phyloP scores from a whole-genome alignment of 1,284 basidiomycete species.

The Sphagnurus paluster region DNA sequence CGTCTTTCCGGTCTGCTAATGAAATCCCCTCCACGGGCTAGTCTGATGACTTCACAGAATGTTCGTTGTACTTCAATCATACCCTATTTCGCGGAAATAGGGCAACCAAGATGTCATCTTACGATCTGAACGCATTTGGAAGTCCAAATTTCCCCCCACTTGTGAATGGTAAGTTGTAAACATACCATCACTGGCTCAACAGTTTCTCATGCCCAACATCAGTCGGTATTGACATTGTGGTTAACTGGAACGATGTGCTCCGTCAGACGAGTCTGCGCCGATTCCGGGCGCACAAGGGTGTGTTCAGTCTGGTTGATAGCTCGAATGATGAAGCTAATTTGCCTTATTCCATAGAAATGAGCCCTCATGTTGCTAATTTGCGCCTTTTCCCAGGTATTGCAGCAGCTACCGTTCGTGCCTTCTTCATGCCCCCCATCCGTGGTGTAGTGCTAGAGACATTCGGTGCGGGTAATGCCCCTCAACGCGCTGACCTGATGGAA shows the following conservation, averaged over 20 bases:
- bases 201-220: constrained; percentile 8
- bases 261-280: constrained; percentile 73
- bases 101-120: constrained; percentile 83
- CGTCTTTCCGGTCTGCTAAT: constrained; percentile 9
- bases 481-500: constrained; percentile 64
- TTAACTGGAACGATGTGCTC: constrained; percentile 85
- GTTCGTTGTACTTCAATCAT: constrained; percentile 87
- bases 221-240: constrained; percentile 89
- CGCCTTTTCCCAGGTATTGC: constrained; percentile 89
- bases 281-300: constrained; percentile 82
- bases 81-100: constrained; percentile 86
- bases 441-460: constrained; percentile 89
- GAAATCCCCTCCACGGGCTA: background rate
- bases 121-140: constrained; percentile 84
- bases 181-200: background rate
- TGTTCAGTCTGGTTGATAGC: too few relatives aligned
- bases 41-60: constrained; percentile 50
- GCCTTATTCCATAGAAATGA: constrained; percentile 57
- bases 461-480: constrained; percentile 86
- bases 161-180: constrained; percentile 62
- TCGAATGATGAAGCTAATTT: background rate
- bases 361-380: constrained; percentile 74
- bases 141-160: constrained; percentile 86
- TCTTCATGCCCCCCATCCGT: constrained; percentile 68
- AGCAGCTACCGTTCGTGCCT: constrained; percentile 67